These are phyloP conservation scores for Vachellia pachyceras DNA, from an alignment of 306 rosid genomes.

Conservation along the genomic window DNA sequence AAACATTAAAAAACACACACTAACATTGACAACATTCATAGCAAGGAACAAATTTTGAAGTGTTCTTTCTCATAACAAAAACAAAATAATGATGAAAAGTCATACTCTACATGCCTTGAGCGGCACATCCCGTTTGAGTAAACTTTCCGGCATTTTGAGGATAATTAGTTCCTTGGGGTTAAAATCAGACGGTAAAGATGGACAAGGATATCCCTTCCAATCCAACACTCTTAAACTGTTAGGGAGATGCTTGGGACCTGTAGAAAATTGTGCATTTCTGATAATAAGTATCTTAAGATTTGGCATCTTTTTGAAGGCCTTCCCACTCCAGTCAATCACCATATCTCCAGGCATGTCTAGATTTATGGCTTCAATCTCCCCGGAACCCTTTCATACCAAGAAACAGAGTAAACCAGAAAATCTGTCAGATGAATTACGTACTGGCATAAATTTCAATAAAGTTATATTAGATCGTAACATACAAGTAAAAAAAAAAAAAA, in stretches of 20 bases:
- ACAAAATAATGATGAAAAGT: background rate
- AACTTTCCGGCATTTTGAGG: background rate
- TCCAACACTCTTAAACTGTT: constrained; percentile 8
- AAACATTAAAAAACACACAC: background rate
- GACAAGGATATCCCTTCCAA: background rate
- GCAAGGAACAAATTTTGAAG: background rate
- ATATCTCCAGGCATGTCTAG: background rate
- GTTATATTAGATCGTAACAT: background rate
- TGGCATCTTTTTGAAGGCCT: background rate
- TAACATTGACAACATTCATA: background rate
- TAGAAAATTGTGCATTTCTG: background rate
- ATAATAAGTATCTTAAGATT: constrained; percentile 12
- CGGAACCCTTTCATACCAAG: constrained; percentile 1
- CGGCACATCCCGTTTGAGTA: background rate
- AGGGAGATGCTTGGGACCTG: background rate
- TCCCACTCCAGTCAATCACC: background rate
- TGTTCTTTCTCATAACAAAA: background rate
- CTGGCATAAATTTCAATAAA: background rate
- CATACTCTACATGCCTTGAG: background rate
- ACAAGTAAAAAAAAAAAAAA: background rate
- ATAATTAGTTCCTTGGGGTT: background rate
- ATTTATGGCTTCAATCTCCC: background rate
- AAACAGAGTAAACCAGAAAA: background rate
- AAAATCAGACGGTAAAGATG: background rate
- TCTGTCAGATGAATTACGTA: background rate